phyloP scores from a whole-genome alignment of 176 grass and related monocot genomes.

The Oropetium thomaeum region DNA sequence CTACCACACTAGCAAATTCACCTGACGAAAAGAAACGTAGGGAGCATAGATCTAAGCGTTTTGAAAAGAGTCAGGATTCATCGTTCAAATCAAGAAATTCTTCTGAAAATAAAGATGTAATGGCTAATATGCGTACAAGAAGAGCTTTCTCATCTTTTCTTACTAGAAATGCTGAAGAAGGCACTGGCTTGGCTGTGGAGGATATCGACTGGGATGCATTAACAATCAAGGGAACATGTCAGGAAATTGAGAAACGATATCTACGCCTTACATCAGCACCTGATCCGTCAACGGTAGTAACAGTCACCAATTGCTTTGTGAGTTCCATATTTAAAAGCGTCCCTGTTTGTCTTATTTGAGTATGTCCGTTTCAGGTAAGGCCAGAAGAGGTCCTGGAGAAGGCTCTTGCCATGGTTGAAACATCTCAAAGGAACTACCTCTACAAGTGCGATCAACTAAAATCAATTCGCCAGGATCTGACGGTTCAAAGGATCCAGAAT shows the following conservation, averaged over 20 bases:
- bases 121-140: constrained; percentile 43
- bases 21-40: constrained; percentile 89
- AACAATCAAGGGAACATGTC: constrained; percentile 91
- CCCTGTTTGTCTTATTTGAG: constrained; percentile 28
- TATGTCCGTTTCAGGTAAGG: constrained; percentile 59
- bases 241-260: constrained; percentile 89
- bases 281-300: constrained; percentile 75
- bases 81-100: constrained; percentile 42
- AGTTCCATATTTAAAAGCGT: constrained; percentile 25
- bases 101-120: constrained; percentile 44
- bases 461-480: constrained; percentile 98
- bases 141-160: constrained; percentile 58
- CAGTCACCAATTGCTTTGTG: constrained; percentile 15
- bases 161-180: constrained; percentile 58
- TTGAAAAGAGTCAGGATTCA: constrained; percentile 64
- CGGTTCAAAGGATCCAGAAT: constrained; percentile 94
- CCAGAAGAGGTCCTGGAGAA: constrained; percentile 93
- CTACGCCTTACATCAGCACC: constrained; percentile 88
- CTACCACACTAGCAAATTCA: constrained; percentile 63
- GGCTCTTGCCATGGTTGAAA: constrained; percentile 78
- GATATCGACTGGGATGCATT: constrained; percentile 96
- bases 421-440: constrained; percentile 81
- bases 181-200: constrained; percentile 62
- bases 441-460: constrained; percentile 97
- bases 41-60: constrained; percentile 90